A percentile compares a stretch with the other conserved stretches of the same genome.
Conservation (phyloP, 2,329 filamentous ascomycete species). For the Ophiostoma himal-ulmi region DNA sequence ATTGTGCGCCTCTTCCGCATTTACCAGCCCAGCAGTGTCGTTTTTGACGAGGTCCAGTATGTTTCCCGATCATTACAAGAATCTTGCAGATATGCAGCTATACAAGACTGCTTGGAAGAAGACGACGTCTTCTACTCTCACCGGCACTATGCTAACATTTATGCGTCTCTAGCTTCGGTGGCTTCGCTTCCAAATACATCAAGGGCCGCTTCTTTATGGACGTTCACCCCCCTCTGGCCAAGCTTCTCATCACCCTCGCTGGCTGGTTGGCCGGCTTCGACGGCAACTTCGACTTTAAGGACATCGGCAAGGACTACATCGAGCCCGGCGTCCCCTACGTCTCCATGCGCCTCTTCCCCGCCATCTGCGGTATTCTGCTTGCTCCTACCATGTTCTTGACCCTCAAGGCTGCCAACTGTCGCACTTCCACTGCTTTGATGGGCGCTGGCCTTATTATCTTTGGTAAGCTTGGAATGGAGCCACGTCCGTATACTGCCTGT, state of each 20-base stretch:
- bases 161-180: slow-evolving; percentile 70
- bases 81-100: too few species aligned
- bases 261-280: slow-evolving; percentile 94
- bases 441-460: slow-evolving; percentile 87
- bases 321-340: slow-evolving; percentile 95
- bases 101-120: not conserved
- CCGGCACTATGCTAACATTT: slow-evolving; percentile 12
- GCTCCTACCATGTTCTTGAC: slow-evolving; percentile 93
- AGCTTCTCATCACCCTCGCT: slow-evolving; percentile 90
- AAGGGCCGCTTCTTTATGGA: slow-evolving; percentile 99
- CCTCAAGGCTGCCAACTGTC: slow-evolving; percentile 83
- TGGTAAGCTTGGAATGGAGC: slow-evolving; percentile 45
- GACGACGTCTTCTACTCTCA: slow-evolving; percentile 20
- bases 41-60: slow-evolving; percentile 99
- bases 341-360: slow-evolving; percentile 90
- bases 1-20: slow-evolving; percentile 88
- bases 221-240: slow-evolving; percentile 95
- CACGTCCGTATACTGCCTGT: not conserved
- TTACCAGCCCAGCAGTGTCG: slow-evolving; percentile 91
- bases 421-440: slow-evolving; percentile 74
- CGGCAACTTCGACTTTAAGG: slow-evolving; percentile 96
- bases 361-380: slow-evolving; percentile 78
- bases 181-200: slow-evolving; percentile 98
- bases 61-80: slow-evolving; percentile 36
- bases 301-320: slow-evolving; percentile 97